Evolutionary conservation across 345 rosid genomes (phyloP).

Genomic region (Bruguiera parviflora): DNA sequence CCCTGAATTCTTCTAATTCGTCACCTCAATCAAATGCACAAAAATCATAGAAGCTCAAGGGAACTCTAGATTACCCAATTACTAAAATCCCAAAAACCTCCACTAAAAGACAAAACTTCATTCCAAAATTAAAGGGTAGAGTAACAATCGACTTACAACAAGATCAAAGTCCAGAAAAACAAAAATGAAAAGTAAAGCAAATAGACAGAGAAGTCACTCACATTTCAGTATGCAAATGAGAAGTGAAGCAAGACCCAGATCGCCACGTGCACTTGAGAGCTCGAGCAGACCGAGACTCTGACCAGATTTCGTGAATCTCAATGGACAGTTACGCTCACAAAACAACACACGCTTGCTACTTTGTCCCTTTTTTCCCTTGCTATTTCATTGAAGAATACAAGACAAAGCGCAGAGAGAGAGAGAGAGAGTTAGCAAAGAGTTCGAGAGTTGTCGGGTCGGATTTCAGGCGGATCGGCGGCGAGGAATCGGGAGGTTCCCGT

Average conservation of each 20-base stretch:
- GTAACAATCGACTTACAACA: conserved; percentile 15
- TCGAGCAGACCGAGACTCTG: conserved; percentile 52
- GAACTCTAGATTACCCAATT: conserved; percentile 11
- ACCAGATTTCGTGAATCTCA: conserved; percentile 35
- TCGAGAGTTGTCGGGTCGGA: neutral
- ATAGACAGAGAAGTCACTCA: conserved; percentile 44
- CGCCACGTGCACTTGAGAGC: conserved; percentile 49
- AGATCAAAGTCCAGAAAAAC: conserved; percentile 1
- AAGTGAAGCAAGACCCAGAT: conserved; percentile 55
- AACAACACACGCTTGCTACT: conserved; percentile 6
- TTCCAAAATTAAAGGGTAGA: conserved; percentile 10
- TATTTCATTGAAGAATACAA: conserved; percentile 1
- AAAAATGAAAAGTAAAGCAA: conserved; percentile 3
- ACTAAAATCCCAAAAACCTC: conserved; percentile 13
- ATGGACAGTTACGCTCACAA: conserved; percentile 21
- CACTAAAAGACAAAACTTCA: conserved; percentile 11
- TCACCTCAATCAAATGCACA: conserved; percentile 25
- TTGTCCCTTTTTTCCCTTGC: neutral
- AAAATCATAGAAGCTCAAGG: conserved; percentile 30
- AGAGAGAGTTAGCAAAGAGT: conserved; percentile 9
- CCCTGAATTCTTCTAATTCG: conserved; percentile 21
- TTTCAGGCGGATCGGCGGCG: conserved; percentile 38
- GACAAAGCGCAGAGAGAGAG: conserved; percentile 11
- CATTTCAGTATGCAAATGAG: conserved; percentile 40
- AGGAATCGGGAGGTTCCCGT: conserved; percentile 37